phyloP scores from a whole-genome alignment of 257 asterid species.

The Fraxinus excelsior region DNA sequence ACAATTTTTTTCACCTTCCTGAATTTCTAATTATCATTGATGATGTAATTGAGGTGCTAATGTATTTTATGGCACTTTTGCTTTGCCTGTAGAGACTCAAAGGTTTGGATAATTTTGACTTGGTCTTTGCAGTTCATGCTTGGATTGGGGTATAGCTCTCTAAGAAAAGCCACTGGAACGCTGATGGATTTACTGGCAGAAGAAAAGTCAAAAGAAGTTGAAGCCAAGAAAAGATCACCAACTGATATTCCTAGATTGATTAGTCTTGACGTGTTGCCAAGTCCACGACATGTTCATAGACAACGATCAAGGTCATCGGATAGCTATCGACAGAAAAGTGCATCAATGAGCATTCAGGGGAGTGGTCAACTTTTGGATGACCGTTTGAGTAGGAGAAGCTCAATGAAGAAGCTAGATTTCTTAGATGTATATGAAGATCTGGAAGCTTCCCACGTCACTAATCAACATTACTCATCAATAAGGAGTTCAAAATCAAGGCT shows the following conservation, averaged over 20 bases:
- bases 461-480: conserved; percentile 63
- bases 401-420: conserved; percentile 58
- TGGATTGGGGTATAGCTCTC: conserved; percentile 50
- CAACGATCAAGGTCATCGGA: conserved; percentile 52
- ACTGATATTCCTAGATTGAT: conserved; percentile 75
- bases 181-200: conserved; percentile 75
- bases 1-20: background rate
- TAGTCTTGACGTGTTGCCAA: conserved; percentile 83
- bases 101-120: conserved; percentile 17
- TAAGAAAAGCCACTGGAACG: conserved; percentile 44
- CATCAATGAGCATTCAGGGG: conserved; percentile 25
- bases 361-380: conserved; percentile 37
- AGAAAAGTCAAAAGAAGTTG: conserved; percentile 75
- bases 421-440: conserved; percentile 85
- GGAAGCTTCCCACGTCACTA: conserved; percentile 73
- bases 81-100: conserved; percentile 11
- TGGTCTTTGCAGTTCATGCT: conserved; percentile 45
- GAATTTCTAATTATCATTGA: background rate
- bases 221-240: conserved; percentile 58
- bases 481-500: conserved; percentile 56
- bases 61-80: background rate
- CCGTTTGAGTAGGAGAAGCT: conserved; percentile 40
- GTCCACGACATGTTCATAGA: conserved; percentile 55
- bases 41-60: conserved; percentile 5
- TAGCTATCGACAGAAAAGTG: conserved; percentile 42